Evolutionary conservation across 148 eudicot genomes (phyloP), one percentile per base, ranked within the genome.

Genomic region (Polygonum maritimum): DNA sequence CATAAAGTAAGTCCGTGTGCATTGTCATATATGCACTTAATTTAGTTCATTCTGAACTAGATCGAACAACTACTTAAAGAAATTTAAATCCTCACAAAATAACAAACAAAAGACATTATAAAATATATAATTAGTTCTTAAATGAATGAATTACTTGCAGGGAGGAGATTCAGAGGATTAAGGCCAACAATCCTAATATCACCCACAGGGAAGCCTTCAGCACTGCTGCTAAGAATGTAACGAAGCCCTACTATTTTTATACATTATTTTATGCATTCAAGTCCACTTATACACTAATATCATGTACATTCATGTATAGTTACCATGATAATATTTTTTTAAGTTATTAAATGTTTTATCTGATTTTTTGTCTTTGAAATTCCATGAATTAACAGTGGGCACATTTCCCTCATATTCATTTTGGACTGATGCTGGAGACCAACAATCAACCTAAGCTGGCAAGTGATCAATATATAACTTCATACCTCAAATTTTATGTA

Each of bases 131-230:
- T 38, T 7, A 44, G n/a, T 2, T n/a, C 14, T 8, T 47, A 38
- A 48, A 12, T 48, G 49, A 48, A 51, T n/a, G 0, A 52, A 16
- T 3, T n/a, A 5, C 26, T 22, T 54, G 60, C 41, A 74, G 76
- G 76, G 76, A 74, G 18, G 76, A 74, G 76, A 74, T 74, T 51
- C 76, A 74, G n/a, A 48, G 76, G 57, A 48, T 74, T 44, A 74
- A 74, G 36, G 76, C 76, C 2, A 48, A 51, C 22, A 74, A 74
- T 51, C 76, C 76, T 14, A 40, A 49, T 48, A 74, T 74, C 3
- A 74, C 62, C 63, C 76, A 74, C 18, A 72, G 75, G 54, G 75
- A 72, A 48, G 75, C 75, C 31, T 72, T 72, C 16, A 72, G 75
- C 54, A 51, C 76, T 33, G 76, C 76, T 49, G 76, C 76, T 21